Evolutionary conservation across 1,284 basidiomycete genomes (phyloP).

Genomic region (Caloboletus firmus): DNA sequence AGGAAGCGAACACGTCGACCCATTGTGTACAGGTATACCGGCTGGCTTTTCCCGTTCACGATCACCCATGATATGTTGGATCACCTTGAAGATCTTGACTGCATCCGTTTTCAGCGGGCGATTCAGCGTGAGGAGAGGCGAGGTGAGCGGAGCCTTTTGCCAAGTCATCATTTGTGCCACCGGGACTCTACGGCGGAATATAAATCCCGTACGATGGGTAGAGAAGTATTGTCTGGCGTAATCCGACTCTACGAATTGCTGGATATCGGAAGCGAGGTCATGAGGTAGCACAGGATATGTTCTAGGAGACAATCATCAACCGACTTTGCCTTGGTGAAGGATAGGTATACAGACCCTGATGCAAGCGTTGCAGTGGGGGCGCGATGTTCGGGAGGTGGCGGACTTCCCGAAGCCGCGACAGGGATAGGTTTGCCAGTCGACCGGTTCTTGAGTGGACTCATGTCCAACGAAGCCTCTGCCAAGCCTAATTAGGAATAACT

Average conservation of each 20-base stretch:
- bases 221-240: conserved; percentile 87
- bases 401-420: conserved; percentile 44
- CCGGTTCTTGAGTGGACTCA: conserved; percentile 71
- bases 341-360: conserved; percentile 54
- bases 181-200: conserved; percentile 77
- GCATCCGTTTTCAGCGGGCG: conserved; percentile 72
- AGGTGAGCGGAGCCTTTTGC: conserved; percentile 75
- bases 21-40: conserved; percentile 49
- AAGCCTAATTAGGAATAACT: conserved; percentile 4
- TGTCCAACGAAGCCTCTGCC: conserved; percentile 65
- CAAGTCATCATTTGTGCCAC: conserved; percentile 85
- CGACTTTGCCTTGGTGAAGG: not conserved
- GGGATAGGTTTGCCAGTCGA: conserved; percentile 66
- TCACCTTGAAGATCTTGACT: conserved; percentile 81
- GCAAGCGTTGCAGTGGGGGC: conserved; percentile 49
- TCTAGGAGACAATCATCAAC: conserved; percentile 16
- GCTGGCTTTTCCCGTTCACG: conserved; percentile 67
- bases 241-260: conserved; percentile 79
- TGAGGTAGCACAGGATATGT: conserved; percentile 60
- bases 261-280: conserved; percentile 78
- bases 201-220: conserved; percentile 81
- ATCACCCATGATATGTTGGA: conserved; percentile 92
- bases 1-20: conserved; percentile 55
- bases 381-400: conserved; percentile 16
- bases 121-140: conserved; percentile 73